phyloP scores from a whole-genome alignment of 129 eudicot species.

The Kitagawia praeruptora region DNA sequence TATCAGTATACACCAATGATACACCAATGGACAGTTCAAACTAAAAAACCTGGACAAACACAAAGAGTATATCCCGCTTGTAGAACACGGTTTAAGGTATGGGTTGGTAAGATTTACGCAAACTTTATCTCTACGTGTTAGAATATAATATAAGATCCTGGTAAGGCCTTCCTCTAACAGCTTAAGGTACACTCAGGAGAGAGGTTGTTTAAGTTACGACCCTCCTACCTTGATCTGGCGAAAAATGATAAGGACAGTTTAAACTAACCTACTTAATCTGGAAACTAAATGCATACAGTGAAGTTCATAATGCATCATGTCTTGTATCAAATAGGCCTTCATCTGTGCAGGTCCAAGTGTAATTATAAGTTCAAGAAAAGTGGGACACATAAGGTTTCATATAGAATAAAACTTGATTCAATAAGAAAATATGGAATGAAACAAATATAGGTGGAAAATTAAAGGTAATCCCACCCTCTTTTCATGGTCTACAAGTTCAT shows the following conservation, averaged over 20 bases:
- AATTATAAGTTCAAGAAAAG: background rate
- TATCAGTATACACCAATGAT: background rate
- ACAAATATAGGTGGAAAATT: slow-evolving; percentile 4
- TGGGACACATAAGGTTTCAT: background rate
- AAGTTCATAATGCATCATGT: background rate
- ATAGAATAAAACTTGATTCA: too few species aligned
- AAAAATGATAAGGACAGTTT: background rate
- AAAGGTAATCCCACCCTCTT: slow-evolving; percentile 1
- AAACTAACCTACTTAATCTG: background rate
- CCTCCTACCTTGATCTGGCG: background rate
- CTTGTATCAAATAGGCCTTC: background rate
- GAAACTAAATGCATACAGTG: background rate
- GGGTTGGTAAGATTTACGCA: background rate
- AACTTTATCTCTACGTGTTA: background rate
- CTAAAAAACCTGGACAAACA: background rate
- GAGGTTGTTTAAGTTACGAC: background rate
- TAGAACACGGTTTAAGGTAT: background rate
- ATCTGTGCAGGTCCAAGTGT: background rate
- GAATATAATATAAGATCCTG: too few species aligned
- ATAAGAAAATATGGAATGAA: background rate
- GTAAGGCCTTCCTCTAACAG: too few species aligned
- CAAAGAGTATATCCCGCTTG: background rate
- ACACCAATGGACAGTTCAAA: background rate
- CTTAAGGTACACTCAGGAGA: too few species aligned
- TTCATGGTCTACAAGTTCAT: background rate